Percentiles rank a stretch among this genome's conserved stretches.
These are phyloP conservation scores for Naematelia aurantialba DNA, from an alignment of 768 basidiomycete genomes.

Conservation along the genomic window DNA sequence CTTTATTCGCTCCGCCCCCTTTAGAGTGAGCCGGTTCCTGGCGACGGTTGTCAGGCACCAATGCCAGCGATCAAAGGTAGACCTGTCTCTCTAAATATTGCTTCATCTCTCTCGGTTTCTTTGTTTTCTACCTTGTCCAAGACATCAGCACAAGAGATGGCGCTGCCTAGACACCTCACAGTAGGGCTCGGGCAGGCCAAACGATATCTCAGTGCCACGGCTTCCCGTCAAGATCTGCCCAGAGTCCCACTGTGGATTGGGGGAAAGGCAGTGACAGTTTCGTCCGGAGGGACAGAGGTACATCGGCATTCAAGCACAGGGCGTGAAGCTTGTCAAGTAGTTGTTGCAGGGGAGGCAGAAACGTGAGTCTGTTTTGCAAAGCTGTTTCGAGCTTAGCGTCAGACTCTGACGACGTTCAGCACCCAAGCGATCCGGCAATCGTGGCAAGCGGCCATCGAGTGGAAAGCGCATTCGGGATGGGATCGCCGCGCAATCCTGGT, in stretches of 20 bases:
- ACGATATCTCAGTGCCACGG: neutral
- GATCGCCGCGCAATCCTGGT: conserved; percentile 13
- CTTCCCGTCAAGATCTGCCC: neutral
- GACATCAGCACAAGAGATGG: too few species aligned
- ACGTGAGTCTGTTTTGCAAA: conserved; percentile 12
- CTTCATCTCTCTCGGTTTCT: too few species aligned
- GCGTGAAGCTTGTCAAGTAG: conserved; percentile 21
- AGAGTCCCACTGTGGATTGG: conserved; percentile 28
- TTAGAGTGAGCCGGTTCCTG: neutral
- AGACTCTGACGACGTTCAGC: too few species aligned
- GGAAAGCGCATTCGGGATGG: conserved; percentile 26
- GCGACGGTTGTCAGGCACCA: neutral
- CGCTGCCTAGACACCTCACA: neutral
- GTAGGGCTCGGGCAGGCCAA: neutral
- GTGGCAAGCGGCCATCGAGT: conserved; percentile 18
- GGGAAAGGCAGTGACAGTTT: conserved; percentile 11
- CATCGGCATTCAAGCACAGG: conserved; percentile 20
- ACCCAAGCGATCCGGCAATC: conserved; percentile 13
- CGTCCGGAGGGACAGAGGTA: conserved; percentile 7
- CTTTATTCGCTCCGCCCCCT: neutral
- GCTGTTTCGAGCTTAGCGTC: neutral
- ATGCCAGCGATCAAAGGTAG: too few species aligned
- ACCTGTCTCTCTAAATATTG: too few species aligned
- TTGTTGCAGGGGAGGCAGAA: conserved; percentile 31
- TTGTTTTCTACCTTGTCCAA: too few species aligned